phyloP scores from a whole-genome alignment of 1,284 basidiomycete species.

The Golubevia pallescens region DNA sequence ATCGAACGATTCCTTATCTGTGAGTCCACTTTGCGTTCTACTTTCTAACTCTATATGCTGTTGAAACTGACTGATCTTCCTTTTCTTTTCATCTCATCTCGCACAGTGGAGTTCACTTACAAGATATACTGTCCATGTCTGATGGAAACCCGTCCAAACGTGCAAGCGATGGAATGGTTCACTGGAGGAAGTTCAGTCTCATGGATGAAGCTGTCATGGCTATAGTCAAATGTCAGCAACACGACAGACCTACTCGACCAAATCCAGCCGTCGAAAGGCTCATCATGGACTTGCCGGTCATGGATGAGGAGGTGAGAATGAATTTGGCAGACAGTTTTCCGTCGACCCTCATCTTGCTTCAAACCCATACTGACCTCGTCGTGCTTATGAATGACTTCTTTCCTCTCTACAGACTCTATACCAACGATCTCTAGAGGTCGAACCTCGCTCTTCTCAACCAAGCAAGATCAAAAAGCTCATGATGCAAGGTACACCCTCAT shows the following conservation, averaged over 20 bases:
- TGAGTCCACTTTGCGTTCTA: not conserved
- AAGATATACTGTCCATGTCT: conserved; percentile 49
- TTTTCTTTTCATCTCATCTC: not conserved
- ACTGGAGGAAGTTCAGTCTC: conserved; percentile 51
- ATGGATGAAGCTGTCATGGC: conserved; percentile 56
- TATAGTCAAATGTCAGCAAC: conserved; percentile 41
- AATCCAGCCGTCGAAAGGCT: conserved; percentile 23
- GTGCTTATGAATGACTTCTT: not conserved
- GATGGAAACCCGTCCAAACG: conserved; percentile 48
- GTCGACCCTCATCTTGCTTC: too few species aligned
- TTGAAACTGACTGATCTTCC: conserved; percentile 2
- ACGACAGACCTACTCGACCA: conserved; percentile 14
- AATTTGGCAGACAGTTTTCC: too few species aligned
- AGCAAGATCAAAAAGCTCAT: conserved; percentile 37
- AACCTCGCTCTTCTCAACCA: conserved; percentile 20
- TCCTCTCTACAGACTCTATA: conserved; percentile 21
- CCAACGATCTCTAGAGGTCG: conserved; percentile 31
- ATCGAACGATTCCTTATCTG: conserved; percentile 48
- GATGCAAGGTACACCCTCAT: conserved; percentile 5
- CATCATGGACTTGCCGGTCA: conserved; percentile 35
- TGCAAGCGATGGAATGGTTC: conserved; percentile 35
- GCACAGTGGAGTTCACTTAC: conserved; percentile 38
- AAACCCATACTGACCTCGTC: not conserved
- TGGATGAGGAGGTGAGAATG: conserved; percentile 40
- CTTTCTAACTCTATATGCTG: not conserved